Evolutionary conservation across 305 asterid genomes (phyloP).

Genomic region (Rubia tinctorum): DNA sequence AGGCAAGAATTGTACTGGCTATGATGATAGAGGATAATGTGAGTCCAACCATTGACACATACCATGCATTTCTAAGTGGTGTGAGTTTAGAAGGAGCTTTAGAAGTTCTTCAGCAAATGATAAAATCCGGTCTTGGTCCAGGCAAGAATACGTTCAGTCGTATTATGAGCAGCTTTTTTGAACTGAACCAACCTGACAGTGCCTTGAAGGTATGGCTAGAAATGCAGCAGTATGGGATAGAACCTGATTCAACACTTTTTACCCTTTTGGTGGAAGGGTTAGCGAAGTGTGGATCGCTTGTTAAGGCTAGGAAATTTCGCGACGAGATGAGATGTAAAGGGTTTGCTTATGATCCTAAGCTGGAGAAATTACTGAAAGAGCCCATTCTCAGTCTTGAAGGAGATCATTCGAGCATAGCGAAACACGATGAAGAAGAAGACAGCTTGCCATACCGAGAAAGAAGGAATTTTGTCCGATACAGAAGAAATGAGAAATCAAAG

Average conservation of each 20-base stretch:
- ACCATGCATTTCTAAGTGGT: constrained; percentile 63
- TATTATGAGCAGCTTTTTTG: constrained; percentile 44
- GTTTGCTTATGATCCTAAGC: constrained; percentile 41
- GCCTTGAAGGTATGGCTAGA: constrained; percentile 61
- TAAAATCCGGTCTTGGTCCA: constrained; percentile 55
- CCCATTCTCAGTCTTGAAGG: constrained; percentile 22
- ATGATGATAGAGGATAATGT: constrained; percentile 58
- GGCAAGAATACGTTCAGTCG: constrained; percentile 44
- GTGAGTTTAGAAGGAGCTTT: constrained; percentile 43
- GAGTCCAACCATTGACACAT: constrained; percentile 62
- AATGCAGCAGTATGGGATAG: constrained; percentile 45
- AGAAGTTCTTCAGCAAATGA: constrained; percentile 60
- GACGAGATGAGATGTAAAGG: constrained; percentile 59
- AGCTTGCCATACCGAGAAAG: constrained; percentile 25
- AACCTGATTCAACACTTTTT: constrained; percentile 49
- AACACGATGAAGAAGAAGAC: constrained; percentile 33
- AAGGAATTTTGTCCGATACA: constrained; percentile 12
- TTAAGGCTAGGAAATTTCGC: constrained; percentile 57
- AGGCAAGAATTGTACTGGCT: constrained; percentile 57
- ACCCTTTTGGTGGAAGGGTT: constrained; percentile 60
- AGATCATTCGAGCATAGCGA: constrained; percentile 25
- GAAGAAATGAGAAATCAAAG: constrained; percentile 21
- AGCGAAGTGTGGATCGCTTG: constrained; percentile 45
- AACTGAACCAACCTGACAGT: constrained; percentile 46
- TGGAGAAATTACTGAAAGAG: constrained; percentile 55